A percentile compares a stretch with the other conserved stretches of the same genome.
phyloP scores from a whole-genome alignment of 331 rosid genomes.

The Erythrophleum ivorense region DNA sequence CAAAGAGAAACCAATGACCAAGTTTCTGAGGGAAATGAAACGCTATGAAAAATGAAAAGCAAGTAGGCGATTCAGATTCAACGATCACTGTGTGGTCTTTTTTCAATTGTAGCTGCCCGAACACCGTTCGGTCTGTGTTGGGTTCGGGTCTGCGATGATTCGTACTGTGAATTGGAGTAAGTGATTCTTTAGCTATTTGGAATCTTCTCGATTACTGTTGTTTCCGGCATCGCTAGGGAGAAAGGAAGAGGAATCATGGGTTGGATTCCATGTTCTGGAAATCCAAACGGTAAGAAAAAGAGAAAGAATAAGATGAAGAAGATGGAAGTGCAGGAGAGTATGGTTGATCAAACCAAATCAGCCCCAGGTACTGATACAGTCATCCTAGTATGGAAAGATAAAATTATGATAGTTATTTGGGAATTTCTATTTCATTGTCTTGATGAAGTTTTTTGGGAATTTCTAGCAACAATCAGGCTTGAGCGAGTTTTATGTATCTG shows the following conservation, averaged over 20 bases:
- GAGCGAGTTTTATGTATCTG: constrained; percentile 30
- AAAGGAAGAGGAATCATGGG: constrained; percentile 55
- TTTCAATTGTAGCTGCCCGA: constrained; percentile 24
- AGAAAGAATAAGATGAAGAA: constrained; percentile 54
- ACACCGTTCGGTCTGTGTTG: constrained; percentile 2
- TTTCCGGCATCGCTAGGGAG: not conserved
- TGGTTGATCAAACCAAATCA: constrained; percentile 63
- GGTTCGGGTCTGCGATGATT: constrained; percentile 14
- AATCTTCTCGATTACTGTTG: not conserved
- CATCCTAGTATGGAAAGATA: not conserved
- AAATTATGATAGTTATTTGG: constrained; percentile 21
- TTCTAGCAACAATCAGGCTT: constrained; percentile 26
- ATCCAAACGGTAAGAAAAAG: constrained; percentile 61
- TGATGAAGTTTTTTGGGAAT: constrained; percentile 34
- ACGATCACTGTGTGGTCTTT: constrained; percentile 8
- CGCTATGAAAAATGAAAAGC: not conserved
- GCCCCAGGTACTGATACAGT: constrained; percentile 56
- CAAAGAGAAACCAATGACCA: constrained; percentile 43
- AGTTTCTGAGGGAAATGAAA: constrained; percentile 28
- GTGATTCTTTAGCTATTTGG: constrained; percentile 25
- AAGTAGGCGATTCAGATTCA: constrained; percentile 27
- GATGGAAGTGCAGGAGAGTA: constrained; percentile 47
- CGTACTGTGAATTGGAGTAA: constrained; percentile 28
- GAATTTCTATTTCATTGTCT: constrained; percentile 21
- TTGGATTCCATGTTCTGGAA: constrained; percentile 93